Percentiles rank a stretch among this genome's conserved stretches.
Conservation (phyloP, 2,329 filamentous ascomycete species). For the Herpotrichia juniperi region DNA sequence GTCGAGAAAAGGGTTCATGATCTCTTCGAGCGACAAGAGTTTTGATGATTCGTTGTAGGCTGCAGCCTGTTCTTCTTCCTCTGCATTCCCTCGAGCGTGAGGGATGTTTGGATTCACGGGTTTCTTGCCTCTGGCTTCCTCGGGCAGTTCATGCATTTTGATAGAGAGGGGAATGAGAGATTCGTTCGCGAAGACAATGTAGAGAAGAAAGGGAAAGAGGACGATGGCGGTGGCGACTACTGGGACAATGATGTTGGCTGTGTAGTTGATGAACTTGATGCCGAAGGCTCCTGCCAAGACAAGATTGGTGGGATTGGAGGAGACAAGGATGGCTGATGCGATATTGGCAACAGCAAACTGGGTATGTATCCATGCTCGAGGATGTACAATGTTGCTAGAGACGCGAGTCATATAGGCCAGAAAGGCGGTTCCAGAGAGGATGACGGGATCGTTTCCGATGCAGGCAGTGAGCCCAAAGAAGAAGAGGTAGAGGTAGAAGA, state of each 20-base stretch:
- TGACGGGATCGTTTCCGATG: conserved; percentile 78
- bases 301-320: conserved; percentile 78
- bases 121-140: conserved; percentile 59
- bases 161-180: conserved; percentile 69
- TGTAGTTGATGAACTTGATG: conserved; percentile 75
- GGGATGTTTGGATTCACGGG: conserved; percentile 78
- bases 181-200: conserved; percentile 70
- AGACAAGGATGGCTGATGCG: conserved; percentile 76
- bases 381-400: conserved; percentile 73
- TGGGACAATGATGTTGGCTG: conserved; percentile 78
- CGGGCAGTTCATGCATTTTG: conserved; percentile 70
- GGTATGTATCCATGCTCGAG: conserved; percentile 73
- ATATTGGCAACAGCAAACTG: conserved; percentile 78
- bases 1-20: conserved; percentile 77
- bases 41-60: conserved; percentile 60
- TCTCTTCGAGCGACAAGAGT: conserved; percentile 69
- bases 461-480: conserved; percentile 72
- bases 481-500: conserved; percentile 75
- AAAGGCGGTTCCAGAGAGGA: conserved; percentile 75
- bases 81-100: conserved; percentile 61
- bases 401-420: conserved; percentile 79
- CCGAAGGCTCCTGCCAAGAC: conserved; percentile 75
- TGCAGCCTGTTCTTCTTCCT: conserved; percentile 56
- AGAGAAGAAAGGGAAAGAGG: conserved; percentile 72
- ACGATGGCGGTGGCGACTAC: conserved; percentile 71